Conservation (phyloP, 306 rosid genomes). For the Calophaca sinica region DNA sequence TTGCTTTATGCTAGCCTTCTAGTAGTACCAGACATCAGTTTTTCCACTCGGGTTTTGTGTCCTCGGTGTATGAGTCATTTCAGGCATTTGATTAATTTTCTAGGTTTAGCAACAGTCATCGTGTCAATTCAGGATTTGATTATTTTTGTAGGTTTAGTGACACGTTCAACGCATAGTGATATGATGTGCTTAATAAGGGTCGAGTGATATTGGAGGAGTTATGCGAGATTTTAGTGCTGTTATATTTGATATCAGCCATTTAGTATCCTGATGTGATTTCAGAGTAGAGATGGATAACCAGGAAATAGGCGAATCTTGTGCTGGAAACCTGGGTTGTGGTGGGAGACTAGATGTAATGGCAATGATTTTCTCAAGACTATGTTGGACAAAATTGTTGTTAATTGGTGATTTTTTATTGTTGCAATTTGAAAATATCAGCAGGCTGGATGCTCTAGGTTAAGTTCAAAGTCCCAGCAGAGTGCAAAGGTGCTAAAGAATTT, state of each 20-base stretch:
- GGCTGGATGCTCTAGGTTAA: too few species aligned
- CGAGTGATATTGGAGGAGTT: background rate
- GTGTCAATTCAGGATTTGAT: background rate
- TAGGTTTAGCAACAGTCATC: too few species aligned
- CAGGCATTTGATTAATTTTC: too few species aligned
- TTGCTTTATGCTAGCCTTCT: background rate
- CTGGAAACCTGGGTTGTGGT: background rate
- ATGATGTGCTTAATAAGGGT: too few species aligned
- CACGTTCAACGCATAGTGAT: background rate
- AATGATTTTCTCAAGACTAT: background rate
- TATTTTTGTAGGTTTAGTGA: background rate
- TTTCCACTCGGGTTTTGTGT: too few species aligned
- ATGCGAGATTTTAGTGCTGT: background rate
- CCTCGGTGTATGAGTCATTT: too few species aligned
- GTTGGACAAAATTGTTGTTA: too few species aligned
- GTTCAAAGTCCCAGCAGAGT: too few species aligned
- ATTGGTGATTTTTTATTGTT: too few species aligned
- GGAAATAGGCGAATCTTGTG: background rate
- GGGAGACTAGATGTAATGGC: background rate
- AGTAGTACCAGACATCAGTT: too few species aligned
- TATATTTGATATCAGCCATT: background rate
- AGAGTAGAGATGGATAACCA: background rate
- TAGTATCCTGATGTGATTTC: background rate
- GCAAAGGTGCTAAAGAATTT: too few species aligned
- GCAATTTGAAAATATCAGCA: too few species aligned